These are phyloP conservation scores for Thielaviopsis euricoi DNA, from an alignment of 2,329 filamentous ascomycete species.

Conservation along the genomic window DNA sequence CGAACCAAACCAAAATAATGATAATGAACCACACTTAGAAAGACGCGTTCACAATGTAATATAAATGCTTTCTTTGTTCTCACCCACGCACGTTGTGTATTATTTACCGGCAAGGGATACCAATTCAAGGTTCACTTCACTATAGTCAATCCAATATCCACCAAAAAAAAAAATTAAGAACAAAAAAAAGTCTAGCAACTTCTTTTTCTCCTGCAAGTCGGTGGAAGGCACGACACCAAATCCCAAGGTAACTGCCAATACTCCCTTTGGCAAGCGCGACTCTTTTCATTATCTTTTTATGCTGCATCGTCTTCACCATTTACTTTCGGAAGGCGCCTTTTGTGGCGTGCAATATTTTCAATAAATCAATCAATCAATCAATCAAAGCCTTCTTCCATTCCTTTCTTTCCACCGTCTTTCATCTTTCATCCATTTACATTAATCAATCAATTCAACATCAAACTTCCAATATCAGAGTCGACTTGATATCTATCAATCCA, in stretches of 20 bases:
- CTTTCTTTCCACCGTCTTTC: neutral
- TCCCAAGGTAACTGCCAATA: neutral
- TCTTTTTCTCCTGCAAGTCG: neutral
- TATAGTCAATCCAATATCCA: neutral
- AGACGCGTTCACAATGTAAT: too few species aligned
- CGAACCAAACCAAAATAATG: too few species aligned
- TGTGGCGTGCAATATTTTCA: neutral
- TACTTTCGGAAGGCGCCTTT: neutral
- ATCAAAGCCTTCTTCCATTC: too few species aligned
- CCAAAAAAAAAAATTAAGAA: neutral
- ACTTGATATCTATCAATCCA: neutral
- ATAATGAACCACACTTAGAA: too few species aligned
- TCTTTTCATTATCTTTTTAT: neutral
- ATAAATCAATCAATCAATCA: too few species aligned
- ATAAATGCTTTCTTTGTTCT: too few species aligned
- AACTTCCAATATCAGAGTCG: neutral
- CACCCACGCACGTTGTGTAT: too few species aligned
- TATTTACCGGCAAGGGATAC: too few species aligned
- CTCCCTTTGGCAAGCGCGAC: neutral
- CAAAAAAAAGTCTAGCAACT: neutral
- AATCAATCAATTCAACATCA: neutral
- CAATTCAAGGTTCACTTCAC: too few species aligned
- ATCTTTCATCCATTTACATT: neutral
- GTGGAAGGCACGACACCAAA: neutral
- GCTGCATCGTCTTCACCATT: neutral